Evolutionary conservation across 305 asterid genomes (phyloP), one percentile per base, ranked within the genome.

Genomic region (Solanum chacoense): DNA sequence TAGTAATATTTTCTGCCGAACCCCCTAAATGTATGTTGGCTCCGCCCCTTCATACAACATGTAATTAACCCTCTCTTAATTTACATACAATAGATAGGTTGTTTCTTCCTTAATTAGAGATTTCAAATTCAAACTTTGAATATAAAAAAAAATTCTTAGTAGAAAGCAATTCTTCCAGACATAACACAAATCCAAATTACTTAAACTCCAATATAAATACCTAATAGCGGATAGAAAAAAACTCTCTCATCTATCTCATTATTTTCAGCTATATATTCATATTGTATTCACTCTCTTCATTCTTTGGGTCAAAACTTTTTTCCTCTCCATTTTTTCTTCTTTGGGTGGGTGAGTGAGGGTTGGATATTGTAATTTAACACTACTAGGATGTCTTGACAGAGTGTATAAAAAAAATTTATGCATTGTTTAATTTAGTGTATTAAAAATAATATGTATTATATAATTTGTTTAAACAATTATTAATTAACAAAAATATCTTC

Each of bases 101-200:
- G 0, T 22, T 63, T 1, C 28, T 59, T 59, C 4, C 2, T 59
- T 8, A 59, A 55, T 55, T 8, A 20, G 67, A 55, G 67, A 0
- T 55, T 55, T 55, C 24, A 0, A 20, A 20, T 55, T 55, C 0
- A 18, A 55, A 20, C 4, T 3, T 1, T 20, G 11, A 55, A 55
- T 18, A 55, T 55, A 6, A 55, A 55, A 38, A 55, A 38, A 38
- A 0, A 40, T 11, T 11, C 14, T 40, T 40, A 40, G 6, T 59
- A 20, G 1, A 3, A 59, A 3, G 26, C 5, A 2, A 3, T 59
- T 59, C 26, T 18, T 1, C 5, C 4, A 0, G 0, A 4, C 28
- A 22, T 22, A 22, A 1, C 28, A 63, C 3, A 20, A 63, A 22
- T 63, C 0, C 2, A 8, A 22, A 22, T 63, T 63, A 8, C 5